These are phyloP conservation scores for Lactuca saligna DNA, from an alignment of 129 eudicot genomes.

Conservation along the genomic window DNA sequence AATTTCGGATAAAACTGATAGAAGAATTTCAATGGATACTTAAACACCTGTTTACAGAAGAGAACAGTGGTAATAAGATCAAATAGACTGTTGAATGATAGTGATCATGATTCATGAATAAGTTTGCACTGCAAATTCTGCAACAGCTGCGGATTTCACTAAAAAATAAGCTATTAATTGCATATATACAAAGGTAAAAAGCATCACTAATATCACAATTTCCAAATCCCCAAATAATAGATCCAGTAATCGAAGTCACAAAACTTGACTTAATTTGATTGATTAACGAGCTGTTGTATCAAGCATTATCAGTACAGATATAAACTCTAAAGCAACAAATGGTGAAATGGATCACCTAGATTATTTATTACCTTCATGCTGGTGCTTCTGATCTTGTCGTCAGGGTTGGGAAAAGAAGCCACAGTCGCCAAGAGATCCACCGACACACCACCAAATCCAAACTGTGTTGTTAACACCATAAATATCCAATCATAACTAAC, in stretches of 20 bases:
- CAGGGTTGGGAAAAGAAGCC: conserved; percentile 74
- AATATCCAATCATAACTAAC: background rate
- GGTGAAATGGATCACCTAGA: background rate
- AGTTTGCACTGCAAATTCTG: background rate
- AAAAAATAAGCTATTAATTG: conserved; percentile 16
- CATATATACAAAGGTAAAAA: conserved; percentile 2
- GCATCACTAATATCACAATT: conserved; percentile 9
- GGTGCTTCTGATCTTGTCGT: conserved; percentile 86
- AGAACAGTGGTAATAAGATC: background rate
- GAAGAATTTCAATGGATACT: background rate
- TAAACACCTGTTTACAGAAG: background rate
- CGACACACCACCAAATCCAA: conserved; percentile 64
- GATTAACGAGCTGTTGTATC: background rate
- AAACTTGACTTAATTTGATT: conserved; percentile 1
- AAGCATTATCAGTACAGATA: background rate
- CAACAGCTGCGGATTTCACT: background rate
- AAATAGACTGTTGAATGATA: background rate
- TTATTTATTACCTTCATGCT: conserved; percentile 55
- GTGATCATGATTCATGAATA: background rate
- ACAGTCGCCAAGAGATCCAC: conserved; percentile 80
- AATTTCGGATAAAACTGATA: background rate
- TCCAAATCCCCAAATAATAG: background rate
- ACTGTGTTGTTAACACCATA: conserved; percentile 31
- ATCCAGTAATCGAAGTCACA: conserved; percentile 1
- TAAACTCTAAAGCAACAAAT: background rate